Conservation (phyloP, 345 rosid species). For the Gossypium anomalum region DNA sequence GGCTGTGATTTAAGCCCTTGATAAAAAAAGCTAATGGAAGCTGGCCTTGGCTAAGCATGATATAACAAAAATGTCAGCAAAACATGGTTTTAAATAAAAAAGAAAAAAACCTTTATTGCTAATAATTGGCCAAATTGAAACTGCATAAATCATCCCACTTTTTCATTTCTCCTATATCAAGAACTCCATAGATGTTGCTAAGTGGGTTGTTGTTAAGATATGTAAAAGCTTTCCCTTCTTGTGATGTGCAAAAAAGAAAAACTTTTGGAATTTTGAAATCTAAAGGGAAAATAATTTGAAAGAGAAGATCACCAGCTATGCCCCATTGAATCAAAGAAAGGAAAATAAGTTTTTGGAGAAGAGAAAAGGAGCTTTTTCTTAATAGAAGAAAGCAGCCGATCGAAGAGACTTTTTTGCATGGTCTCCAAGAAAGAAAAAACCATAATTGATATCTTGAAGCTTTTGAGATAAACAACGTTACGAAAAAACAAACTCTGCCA, state of each 20-base stretch:
- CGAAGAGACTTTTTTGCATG: conserved; percentile 57
- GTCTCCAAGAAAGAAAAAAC: conserved; percentile 49
- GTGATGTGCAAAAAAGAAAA: conserved; percentile 12
- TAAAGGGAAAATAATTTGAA: conserved; percentile 16
- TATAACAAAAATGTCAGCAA: not conserved
- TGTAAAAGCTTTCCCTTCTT: conserved; percentile 14
- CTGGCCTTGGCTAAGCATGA: not conserved
- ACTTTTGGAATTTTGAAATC: not conserved
- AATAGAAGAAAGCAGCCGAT: conserved; percentile 28
- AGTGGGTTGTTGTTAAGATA: conserved; percentile 23
- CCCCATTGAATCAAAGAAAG: conserved; percentile 12
- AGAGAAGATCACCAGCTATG: not conserved
- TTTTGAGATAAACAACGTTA: conserved; percentile 32
- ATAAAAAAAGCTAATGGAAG: not conserved
- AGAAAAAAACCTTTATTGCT: no score
- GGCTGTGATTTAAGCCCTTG: not conserved
- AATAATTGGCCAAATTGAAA: conserved; percentile 13
- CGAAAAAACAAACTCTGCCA: conserved; percentile 14
- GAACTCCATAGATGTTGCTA: conserved; percentile 18
- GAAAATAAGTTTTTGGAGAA: not conserved
- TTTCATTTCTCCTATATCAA: conserved; percentile 14
- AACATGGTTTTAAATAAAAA: no score
- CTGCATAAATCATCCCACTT: not conserved
- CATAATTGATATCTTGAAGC: conserved; percentile 46
- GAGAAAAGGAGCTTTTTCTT: conserved; percentile 26